Conservation (phyloP, 108 stramenopile genomes). For the Nannochloropsis gaditana region DNA sequence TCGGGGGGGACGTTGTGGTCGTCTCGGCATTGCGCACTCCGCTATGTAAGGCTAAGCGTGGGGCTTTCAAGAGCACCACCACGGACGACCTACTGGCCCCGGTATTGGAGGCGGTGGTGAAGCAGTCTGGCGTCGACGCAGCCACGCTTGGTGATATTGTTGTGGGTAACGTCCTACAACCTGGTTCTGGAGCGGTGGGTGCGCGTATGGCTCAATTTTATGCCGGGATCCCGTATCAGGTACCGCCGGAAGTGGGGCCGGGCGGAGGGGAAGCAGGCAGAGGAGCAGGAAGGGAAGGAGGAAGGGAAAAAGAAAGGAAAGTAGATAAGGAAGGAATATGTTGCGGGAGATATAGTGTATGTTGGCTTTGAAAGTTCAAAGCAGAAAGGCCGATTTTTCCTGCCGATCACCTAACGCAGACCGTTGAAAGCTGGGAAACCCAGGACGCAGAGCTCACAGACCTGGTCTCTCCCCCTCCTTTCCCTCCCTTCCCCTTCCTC, state of each 20-base stretch:
- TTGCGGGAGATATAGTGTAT: no score
- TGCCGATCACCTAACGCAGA: no score
- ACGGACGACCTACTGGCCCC: conserved; percentile 52
- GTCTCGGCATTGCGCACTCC: conserved; percentile 54
- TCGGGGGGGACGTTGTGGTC: conserved; percentile 52
- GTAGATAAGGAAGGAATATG: no score
- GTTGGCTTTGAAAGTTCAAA: no score
- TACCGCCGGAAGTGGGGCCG: neutral
- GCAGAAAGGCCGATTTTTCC: no score
- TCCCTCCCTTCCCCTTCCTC: no score
- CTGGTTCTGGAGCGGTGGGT: conserved; percentile 73
- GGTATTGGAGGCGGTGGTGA: conserved; percentile 44
- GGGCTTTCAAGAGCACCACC: conserved; percentile 58
- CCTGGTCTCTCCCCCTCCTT: neutral
- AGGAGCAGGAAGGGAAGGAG: neutral
- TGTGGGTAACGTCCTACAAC: conserved; percentile 83
- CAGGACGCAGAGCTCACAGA: no score
- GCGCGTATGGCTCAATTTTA: conserved; percentile 82
- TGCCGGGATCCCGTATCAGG: conserved; percentile 65
- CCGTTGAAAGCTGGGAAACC: no score
- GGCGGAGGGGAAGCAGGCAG: neutral
- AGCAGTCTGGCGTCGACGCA: conserved; percentile 42
- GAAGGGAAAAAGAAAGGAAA: neutral
- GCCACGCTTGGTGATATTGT: conserved; percentile 68
- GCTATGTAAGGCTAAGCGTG: conserved; percentile 49